Conservation (phyloP, 2,329 filamentous ascomycete species). For the Colletotrichum tamarilloi region DNA sequence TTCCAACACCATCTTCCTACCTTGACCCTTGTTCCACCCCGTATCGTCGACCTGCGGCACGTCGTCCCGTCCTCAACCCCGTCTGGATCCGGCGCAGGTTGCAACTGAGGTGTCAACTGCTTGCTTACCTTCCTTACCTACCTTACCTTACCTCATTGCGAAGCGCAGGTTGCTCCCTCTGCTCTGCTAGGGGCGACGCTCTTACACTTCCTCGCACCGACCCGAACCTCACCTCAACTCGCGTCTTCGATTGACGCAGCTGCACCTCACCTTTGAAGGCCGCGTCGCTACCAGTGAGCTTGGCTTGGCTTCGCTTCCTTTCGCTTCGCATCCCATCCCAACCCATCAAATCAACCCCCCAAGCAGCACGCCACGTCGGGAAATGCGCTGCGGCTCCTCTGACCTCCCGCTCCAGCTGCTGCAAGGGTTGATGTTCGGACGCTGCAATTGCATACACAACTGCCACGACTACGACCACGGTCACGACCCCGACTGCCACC, state of each 20-base stretch:
- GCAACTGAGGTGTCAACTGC: not conserved
- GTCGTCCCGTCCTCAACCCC: conserved; percentile 35
- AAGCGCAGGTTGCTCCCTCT: not conserved
- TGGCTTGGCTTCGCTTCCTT: conserved; percentile 8
- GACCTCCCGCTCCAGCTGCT: conserved; percentile 31
- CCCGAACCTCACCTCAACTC: conserved; percentile 8
- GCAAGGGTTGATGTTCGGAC: conserved; percentile 34
- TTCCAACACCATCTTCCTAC: conserved; percentile 29
- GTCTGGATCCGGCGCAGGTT: conserved; percentile 29
- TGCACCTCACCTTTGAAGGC: conserved; percentile 10
- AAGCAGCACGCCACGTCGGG: conserved; percentile 31
- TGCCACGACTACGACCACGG: conserved; percentile 19
- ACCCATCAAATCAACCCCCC: conserved; percentile 20
- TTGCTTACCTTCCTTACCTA: not conserved
- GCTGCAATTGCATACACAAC: conserved; percentile 27
- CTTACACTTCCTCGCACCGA: conserved; percentile 23
- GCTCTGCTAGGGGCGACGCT: conserved; percentile 9
- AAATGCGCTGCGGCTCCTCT: conserved; percentile 35
- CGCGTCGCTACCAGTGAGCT: conserved; percentile 1
- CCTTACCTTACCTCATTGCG: too few species aligned
- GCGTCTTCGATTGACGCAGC: conserved; percentile 31
- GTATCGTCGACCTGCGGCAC: conserved; percentile 35
- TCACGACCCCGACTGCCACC: conserved; percentile 17
- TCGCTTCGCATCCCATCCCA: conserved; percentile 26
- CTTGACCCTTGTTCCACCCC: conserved; percentile 35